A percentile compares a stretch with the other conserved stretches of the same genome.
Conservation (phyloP, 106 monocot genomes). For the Dendrobium nobile region DNA sequence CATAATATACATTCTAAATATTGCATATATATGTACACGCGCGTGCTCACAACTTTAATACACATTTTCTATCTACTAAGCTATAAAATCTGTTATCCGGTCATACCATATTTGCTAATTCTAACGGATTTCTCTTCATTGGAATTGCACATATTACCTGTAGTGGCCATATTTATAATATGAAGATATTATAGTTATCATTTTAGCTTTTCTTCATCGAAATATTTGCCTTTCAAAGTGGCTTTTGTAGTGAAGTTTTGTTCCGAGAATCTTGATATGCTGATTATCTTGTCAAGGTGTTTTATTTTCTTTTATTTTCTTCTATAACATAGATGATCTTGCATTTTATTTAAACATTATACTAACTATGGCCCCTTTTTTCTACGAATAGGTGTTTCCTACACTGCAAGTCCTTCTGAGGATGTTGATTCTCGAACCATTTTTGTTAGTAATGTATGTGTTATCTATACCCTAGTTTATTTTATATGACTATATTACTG, state of each 20-base stretch:
- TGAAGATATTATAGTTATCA: neutral
- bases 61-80: too few relatives aligned
- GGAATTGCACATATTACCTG: neutral
- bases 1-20: too few relatives aligned
- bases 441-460: conserved; percentile 55
- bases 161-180: neutral
- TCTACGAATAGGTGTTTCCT: conserved; percentile 33
- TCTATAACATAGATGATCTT: neutral
- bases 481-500: conserved; percentile 16
- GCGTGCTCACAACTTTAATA: too few relatives aligned
- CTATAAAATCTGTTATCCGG: too few relatives aligned
- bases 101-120: too few relatives aligned
- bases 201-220: neutral
- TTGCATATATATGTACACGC: too few relatives aligned
- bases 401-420: conserved; percentile 42
- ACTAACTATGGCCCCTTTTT: neutral
- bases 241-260: neutral
- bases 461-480: neutral
- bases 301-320: neutral
- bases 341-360: neutral
- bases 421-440: conserved; percentile 58
- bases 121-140: neutral
- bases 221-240: neutral
- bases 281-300: neutral
- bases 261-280: neutral